A percentile compares a stretch with the other conserved stretches of the same genome.
Evolutionary conservation across 352 stramenopile genomes (phyloP).

Genomic region (Globisporangium cederbergense): DNA sequence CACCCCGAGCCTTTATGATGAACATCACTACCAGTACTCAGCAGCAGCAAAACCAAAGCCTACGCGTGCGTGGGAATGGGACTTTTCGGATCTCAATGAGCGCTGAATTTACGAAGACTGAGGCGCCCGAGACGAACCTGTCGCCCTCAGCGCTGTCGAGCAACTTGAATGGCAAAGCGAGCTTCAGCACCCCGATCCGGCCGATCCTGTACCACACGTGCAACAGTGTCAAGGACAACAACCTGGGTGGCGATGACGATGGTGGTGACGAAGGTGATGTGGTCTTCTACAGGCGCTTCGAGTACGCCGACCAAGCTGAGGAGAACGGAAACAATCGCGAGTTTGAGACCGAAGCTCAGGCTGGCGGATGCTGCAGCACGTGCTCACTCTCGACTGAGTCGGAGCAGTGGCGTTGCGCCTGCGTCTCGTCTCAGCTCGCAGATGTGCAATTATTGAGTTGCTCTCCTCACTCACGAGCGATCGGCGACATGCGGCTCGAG

Average conservation of each 20-base stretch:
- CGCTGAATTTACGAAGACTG: background rate
- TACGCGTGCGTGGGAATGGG: background rate
- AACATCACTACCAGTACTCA: background rate
- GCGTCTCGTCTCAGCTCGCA: background rate
- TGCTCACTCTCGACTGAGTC: background rate
- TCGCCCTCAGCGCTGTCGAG: background rate
- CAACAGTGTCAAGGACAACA: background rate
- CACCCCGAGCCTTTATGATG: background rate
- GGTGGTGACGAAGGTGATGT: background rate
- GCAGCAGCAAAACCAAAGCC: constrained; percentile 1
- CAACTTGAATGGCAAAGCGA: background rate
- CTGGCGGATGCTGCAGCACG: background rate
- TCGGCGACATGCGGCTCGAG: constrained; percentile 7
- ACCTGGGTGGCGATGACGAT: background rate
- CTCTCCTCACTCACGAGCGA: background rate
- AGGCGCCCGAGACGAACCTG: background rate
- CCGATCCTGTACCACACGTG: constrained; percentile 8
- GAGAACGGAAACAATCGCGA: constrained; percentile 13
- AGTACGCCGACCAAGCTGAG: background rate
- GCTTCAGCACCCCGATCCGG: background rate
- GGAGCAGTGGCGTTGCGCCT: background rate
- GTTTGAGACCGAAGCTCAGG: background rate
- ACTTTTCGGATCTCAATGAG: constrained; percentile 3
- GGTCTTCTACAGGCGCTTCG: constrained; percentile 8
- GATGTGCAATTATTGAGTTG: constrained; percentile 17